These are phyloP conservation scores for Potentilla sterilis DNA, from an alignment of 306 rosid genomes.

Conservation along the genomic window DNA sequence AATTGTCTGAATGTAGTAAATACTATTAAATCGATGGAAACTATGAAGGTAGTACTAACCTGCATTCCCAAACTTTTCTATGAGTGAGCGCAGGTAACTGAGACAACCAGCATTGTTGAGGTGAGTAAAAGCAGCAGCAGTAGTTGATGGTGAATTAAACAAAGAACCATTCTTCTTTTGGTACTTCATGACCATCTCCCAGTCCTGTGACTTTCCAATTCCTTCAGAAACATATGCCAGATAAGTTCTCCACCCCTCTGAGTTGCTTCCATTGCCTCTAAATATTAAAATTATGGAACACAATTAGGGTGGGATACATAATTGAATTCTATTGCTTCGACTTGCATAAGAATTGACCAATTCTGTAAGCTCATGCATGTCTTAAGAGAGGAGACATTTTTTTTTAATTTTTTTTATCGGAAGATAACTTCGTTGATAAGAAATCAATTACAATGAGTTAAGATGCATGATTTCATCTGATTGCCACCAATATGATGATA, in stretches of 20 bases:
- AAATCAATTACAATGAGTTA: too few species aligned
- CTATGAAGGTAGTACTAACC: constrained; percentile 45
- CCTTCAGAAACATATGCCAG: constrained; percentile 79
- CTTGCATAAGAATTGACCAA: background rate
- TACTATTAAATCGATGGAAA: background rate
- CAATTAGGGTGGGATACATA: background rate
- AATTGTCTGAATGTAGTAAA: background rate
- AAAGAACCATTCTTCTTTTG: constrained; percentile 92
- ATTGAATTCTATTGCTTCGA: background rate
- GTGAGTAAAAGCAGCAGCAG: constrained; percentile 59
- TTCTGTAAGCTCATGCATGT: background rate
- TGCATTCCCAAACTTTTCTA: constrained; percentile 65
- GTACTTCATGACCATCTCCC: constrained; percentile 59
- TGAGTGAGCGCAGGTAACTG: constrained; percentile 46
- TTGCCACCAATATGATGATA: too few species aligned
- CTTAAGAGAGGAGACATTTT: too few species aligned
- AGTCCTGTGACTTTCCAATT: constrained; percentile 47
- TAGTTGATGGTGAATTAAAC: too few species aligned
- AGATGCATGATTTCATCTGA: too few species aligned
- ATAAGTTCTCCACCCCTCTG: constrained; percentile 67
- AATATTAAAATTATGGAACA: constrained; percentile 10
- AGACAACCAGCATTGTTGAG: constrained; percentile 62
- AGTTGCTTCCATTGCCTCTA: constrained; percentile 48
- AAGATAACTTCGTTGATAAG: too few species aligned
- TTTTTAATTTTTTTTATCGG: background rate